These are phyloP conservation scores for Silybum marianum DNA, from an alignment of 129 eudicot species.

Conservation along the genomic window DNA sequence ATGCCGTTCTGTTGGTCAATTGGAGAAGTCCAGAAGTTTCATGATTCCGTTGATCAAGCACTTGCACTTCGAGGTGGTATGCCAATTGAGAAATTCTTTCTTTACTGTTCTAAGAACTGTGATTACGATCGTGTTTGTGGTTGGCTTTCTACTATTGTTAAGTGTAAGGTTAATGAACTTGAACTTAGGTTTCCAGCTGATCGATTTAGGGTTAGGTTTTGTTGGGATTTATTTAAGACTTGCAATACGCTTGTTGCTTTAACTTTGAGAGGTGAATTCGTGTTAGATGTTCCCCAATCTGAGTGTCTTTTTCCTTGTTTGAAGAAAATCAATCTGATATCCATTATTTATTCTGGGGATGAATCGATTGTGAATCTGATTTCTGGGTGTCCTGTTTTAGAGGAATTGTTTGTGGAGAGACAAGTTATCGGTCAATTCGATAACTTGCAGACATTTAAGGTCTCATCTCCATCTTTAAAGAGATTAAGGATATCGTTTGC, in stretches of 20 bases:
- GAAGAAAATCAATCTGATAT: constrained; percentile 14
- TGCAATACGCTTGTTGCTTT: constrained; percentile 20
- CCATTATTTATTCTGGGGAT: neutral
- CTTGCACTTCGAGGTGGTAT: constrained; percentile 25
- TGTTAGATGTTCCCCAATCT: constrained; percentile 12
- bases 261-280: constrained; percentile 17
- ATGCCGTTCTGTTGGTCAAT: constrained; percentile 3
- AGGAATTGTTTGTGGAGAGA: constrained; percentile 34
- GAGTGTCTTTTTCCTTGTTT: constrained; percentile 24
- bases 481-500: constrained; percentile 5
- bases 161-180: constrained; percentile 1
- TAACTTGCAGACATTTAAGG: neutral
- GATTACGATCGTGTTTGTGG: constrained; percentile 25
- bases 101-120: constrained; percentile 15
- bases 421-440: neutral
- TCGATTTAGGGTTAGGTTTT: constrained; percentile 9
- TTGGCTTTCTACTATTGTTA: neutral
- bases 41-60: constrained; percentile 24
- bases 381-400: constrained; percentile 29
- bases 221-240: constrained; percentile 25
- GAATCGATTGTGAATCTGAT: constrained; percentile 19
- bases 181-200: constrained; percentile 29
- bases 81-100: constrained; percentile 8
- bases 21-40: constrained; percentile 13
- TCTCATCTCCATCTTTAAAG: constrained; percentile 24